Conservation (phyloP, 768 basidiomycete genomes). For the Agrocybe chaxingu region DNA sequence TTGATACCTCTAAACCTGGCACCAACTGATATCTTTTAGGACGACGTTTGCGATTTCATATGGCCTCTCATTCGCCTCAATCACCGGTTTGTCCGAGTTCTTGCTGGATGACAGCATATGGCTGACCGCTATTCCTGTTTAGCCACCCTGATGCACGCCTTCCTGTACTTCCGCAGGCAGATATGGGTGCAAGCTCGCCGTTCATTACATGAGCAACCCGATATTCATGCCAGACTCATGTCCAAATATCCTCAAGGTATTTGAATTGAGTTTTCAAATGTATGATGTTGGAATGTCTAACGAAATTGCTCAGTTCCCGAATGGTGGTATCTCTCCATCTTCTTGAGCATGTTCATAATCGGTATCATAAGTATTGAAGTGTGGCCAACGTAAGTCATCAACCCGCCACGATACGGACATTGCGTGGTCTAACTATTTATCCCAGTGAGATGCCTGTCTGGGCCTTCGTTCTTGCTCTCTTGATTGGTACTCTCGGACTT, state of each 20-base stretch:
- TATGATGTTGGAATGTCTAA: neutral
- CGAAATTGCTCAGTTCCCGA: slow-evolving; percentile 46
- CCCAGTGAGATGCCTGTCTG: slow-evolving; percentile 31
- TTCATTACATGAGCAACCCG: slow-evolving; percentile 70
- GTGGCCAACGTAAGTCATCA: slow-evolving; percentile 46
- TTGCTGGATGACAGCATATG: neutral
- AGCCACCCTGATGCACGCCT: slow-evolving; percentile 64
- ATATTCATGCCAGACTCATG: slow-evolving; percentile 83
- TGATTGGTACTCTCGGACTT: slow-evolving; percentile 48
- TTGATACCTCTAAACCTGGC: neutral
- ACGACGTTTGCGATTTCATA: slow-evolving; percentile 76
- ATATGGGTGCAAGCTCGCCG: slow-evolving; percentile 68
- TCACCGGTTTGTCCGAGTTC: slow-evolving; percentile 38
- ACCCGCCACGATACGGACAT: slow-evolving; percentile 29
- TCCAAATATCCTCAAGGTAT: slow-evolving; percentile 52
- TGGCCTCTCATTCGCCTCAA: slow-evolving; percentile 72
- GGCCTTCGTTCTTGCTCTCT: slow-evolving; percentile 59
- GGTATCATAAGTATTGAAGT: slow-evolving; percentile 64
- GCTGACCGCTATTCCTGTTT: neutral
- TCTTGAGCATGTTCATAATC: slow-evolving; percentile 60
- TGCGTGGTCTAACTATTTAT: slow-evolving; percentile 36
- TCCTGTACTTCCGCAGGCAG: slow-evolving; percentile 71
- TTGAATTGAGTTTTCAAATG: neutral
- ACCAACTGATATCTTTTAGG: slow-evolving; percentile 8
- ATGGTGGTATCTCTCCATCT: slow-evolving; percentile 76